Evolutionary conservation across 2,329 filamentous ascomycete genomes (phyloP).

Genomic region (Xylaria sp.): DNA sequence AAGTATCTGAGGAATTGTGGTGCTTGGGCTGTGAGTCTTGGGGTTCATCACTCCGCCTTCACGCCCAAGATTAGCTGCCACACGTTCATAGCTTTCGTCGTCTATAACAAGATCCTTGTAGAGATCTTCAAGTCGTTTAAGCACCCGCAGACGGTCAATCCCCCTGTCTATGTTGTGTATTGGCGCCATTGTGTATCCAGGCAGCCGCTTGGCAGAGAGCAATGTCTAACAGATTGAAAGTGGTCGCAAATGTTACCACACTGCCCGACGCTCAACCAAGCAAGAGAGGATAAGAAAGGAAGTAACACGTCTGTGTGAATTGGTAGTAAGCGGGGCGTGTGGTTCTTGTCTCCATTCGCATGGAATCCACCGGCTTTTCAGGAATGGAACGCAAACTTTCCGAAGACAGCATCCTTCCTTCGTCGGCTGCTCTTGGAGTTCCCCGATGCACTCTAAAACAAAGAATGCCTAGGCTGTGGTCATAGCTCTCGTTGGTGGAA

Average conservation of each 20-base stretch:
- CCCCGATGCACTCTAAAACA: slow-evolving; percentile 40
- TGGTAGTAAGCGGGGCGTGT: slow-evolving; percentile 20
- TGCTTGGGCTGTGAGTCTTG: slow-evolving; percentile 52
- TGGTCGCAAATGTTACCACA: slow-evolving; percentile 8
- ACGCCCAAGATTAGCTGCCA: background rate
- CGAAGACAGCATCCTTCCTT: slow-evolving; percentile 33
- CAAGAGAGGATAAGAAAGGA: slow-evolving; percentile 21
- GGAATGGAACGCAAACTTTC: slow-evolving; percentile 42
- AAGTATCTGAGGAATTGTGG: slow-evolving; percentile 51
- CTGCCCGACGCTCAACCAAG: slow-evolving; percentile 17
- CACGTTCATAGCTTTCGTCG: background rate
- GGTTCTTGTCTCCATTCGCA: slow-evolving; percentile 41
- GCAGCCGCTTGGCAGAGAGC: slow-evolving; percentile 3
- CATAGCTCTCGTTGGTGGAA: slow-evolving; percentile 24
- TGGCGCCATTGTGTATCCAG: slow-evolving; percentile 28
- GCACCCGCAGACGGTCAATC: background rate
- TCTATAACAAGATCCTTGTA: slow-evolving; percentile 18
- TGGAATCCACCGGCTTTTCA: slow-evolving; percentile 39
- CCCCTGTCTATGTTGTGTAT: slow-evolving; percentile 10
- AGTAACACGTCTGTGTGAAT: slow-evolving; percentile 29
- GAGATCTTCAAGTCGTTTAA: slow-evolving; percentile 24
- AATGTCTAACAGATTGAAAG: slow-evolving; percentile 7
- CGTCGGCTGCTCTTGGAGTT: slow-evolving; percentile 37
- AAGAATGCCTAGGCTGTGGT: slow-evolving; percentile 43
- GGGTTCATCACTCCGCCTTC: slow-evolving; percentile 23